Evolutionary conservation across 2,329 filamentous ascomycete genomes (phyloP).

Genomic region (Corinectria fuckeliana): DNA sequence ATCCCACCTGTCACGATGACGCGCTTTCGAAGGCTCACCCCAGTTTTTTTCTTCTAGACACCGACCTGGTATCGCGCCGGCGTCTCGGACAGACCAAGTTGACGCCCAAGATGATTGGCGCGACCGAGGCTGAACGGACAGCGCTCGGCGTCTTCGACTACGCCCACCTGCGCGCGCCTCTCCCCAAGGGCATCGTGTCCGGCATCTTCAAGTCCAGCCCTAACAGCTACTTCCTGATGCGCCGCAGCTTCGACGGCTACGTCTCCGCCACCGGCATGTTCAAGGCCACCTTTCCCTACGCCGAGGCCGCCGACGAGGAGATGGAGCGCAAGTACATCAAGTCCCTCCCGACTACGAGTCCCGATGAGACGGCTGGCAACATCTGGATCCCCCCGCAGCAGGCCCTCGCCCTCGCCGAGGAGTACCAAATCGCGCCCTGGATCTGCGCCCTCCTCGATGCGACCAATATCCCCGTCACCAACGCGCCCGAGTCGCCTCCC

Average conservation of each 20-base stretch:
- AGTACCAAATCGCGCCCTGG: conserved; percentile 88
- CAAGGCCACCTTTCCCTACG: conserved; percentile 86
- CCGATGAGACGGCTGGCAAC: conserved; percentile 93
- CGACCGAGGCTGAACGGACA: conserved; percentile 75
- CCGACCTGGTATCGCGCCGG: conserved; percentile 80
- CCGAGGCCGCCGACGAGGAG: conserved; percentile 74
- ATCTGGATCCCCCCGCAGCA: conserved; percentile 89
- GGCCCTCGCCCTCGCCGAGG: conserved; percentile 82
- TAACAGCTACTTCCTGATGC: conserved; percentile 96
- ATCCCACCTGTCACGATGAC: conserved; percentile 12
- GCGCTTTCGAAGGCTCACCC: conserved; percentile 34
- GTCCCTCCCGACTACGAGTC: conserved; percentile 77
- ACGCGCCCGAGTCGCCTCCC: conserved; percentile 69
- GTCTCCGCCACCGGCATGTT: conserved; percentile 91
- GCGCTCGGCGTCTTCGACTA: conserved; percentile 91
- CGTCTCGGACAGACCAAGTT: conserved; percentile 93
- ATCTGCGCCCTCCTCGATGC: conserved; percentile 91
- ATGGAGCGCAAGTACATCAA: conserved; percentile 85
- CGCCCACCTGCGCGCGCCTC: conserved; percentile 88
- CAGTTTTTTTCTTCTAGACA: conserved; percentile 55
- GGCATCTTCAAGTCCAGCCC: conserved; percentile 92
- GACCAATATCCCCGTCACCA: conserved; percentile 71
- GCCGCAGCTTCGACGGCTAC: conserved; percentile 83
- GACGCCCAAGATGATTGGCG: conserved; percentile 77
- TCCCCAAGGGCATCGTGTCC: conserved; percentile 89